These are phyloP conservation scores for Leccinum broughii DNA, from an alignment of 768 basidiomycete species.

Conservation along the genomic window DNA sequence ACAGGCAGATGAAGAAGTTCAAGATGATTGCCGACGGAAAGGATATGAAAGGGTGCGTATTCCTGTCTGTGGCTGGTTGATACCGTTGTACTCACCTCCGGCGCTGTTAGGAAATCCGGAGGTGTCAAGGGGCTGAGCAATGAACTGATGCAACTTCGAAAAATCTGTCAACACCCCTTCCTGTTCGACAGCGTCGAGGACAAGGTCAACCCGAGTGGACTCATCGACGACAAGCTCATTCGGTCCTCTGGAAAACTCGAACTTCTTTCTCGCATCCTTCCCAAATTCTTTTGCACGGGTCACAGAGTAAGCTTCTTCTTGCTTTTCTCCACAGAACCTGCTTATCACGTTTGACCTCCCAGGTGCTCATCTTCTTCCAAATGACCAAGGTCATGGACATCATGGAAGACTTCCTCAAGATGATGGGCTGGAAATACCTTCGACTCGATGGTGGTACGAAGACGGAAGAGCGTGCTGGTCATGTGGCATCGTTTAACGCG, in stretches of 20 bases:
- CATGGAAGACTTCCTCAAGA: conserved; percentile 92
- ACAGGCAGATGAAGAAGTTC: conserved; percentile 97
- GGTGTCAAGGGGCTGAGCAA: conserved; percentile 92
- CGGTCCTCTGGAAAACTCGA: conserved; percentile 94
- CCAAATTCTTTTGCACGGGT: conserved; percentile 90
- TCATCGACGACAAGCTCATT: conserved; percentile 82
- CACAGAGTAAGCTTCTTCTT: conserved; percentile 64
- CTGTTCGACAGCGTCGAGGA: conserved; percentile 95
- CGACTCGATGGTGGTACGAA: conserved; percentile 97
- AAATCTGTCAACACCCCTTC: conserved; percentile 98
- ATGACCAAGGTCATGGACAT: conserved; percentile 99
- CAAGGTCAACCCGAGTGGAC: conserved; percentile 80
- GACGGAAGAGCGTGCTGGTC: conserved; percentile 88
- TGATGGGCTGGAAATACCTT: conserved; percentile 83
- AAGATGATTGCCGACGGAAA: conserved; percentile 93
- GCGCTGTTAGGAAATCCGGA: conserved; percentile 53
- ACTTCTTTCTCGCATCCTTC: conserved; percentile 84
- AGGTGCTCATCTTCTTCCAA: conserved; percentile 99
- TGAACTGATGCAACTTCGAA: conserved; percentile 96
- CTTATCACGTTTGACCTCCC: conserved; percentile 6
- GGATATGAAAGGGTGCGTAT: conserved; percentile 66
- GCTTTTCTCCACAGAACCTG: not conserved
- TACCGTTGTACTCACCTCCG: conserved; percentile 5
- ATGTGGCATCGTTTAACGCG: conserved; percentile 89
- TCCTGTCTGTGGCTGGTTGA: not conserved